Evolutionary conservation across 176 grass and related monocot species (phyloP).

Genomic region (sorghum (Sorghum bicolor)): DNA sequence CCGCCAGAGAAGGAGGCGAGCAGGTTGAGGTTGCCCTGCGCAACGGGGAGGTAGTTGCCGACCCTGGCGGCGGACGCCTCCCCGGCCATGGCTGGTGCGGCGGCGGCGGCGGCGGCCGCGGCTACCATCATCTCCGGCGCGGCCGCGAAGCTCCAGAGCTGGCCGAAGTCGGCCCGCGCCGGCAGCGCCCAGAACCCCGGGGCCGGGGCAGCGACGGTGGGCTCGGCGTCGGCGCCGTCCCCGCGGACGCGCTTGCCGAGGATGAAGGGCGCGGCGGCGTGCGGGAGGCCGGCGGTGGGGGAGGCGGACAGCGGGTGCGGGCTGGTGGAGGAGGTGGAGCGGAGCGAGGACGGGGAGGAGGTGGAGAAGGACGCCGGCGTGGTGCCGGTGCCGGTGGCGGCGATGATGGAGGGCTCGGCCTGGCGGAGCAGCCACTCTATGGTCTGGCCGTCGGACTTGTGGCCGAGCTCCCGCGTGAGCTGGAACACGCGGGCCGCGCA

Average conservation of each 20-base stretch:
- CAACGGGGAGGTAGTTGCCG: slow-evolving; percentile 87
- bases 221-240: background rate
- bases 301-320: background rate
- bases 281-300: background rate
- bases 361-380: slow-evolving; percentile 82
- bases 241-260: slow-evolving; percentile 74
- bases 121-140: slow-evolving; percentile 67
- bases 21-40: slow-evolving; percentile 87
- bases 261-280: slow-evolving; percentile 56
- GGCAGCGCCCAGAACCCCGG: slow-evolving; percentile 76
- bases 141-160: slow-evolving; percentile 83
- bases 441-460: slow-evolving; percentile 96
- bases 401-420: slow-evolving; percentile 91
- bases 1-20: slow-evolving; percentile 76
- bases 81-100: slow-evolving; percentile 34
- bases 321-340: background rate
- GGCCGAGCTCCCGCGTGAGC: slow-evolving; percentile 90
- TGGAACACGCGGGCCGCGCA: slow-evolving; percentile 93
- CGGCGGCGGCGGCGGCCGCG: slow-evolving; percentile 22
- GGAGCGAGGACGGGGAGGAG: slow-evolving; percentile 31
- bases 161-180: slow-evolving; percentile 61
- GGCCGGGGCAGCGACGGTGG: background rate
- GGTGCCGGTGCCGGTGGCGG: slow-evolving; percentile 80
- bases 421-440: slow-evolving; percentile 97
- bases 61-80: slow-evolving; percentile 85